Conservation (phyloP, 371 early-diverging fungal genomes). For the Batkoa obscura region DNA sequence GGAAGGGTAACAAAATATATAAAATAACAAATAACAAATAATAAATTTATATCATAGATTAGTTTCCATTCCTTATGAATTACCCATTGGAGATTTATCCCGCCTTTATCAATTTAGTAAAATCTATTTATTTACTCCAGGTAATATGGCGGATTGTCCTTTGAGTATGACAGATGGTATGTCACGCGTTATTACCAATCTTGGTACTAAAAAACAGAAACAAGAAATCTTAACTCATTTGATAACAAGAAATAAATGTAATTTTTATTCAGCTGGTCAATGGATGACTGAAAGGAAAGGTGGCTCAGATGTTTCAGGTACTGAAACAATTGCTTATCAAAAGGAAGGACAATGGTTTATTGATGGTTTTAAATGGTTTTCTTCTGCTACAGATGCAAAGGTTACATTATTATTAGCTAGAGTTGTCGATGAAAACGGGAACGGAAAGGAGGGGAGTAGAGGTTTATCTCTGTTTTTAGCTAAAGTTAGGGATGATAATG, state of each 20-base stretch:
- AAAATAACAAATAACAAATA: too few relatives aligned
- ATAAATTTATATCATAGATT: too few relatives aligned
- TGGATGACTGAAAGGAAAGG: conserved; percentile 64
- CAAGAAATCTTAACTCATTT: conserved; percentile 18
- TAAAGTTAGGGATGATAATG: conserved; percentile 26
- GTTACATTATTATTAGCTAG: conserved; percentile 42
- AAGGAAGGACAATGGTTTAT: conserved; percentile 21
- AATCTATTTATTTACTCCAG: conserved; percentile 31
- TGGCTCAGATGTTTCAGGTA: conserved; percentile 32
- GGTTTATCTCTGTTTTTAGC: conserved; percentile 33
- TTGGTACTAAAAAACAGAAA: conserved; percentile 28
- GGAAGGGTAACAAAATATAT: too few relatives aligned
- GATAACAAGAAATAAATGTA: conserved; percentile 27
- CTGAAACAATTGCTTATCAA: conserved; percentile 29
- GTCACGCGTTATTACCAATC: conserved; percentile 31
- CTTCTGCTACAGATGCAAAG: conserved; percentile 45
- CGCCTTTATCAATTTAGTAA: conserved; percentile 31
- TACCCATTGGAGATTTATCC: too few relatives aligned
- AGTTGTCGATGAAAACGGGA: conserved; percentile 22
- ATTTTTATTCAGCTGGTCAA: conserved; percentile 42
- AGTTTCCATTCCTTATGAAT: too few relatives aligned
- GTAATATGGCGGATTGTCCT: conserved; percentile 38
- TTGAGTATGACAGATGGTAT: conserved; percentile 56
- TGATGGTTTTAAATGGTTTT: conserved; percentile 57
- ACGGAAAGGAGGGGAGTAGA: conserved; percentile 5